Base-by-base conservation (phyloP, 2,329 filamentous ascomycete species). In the Botryotinia calthae region DNA sequence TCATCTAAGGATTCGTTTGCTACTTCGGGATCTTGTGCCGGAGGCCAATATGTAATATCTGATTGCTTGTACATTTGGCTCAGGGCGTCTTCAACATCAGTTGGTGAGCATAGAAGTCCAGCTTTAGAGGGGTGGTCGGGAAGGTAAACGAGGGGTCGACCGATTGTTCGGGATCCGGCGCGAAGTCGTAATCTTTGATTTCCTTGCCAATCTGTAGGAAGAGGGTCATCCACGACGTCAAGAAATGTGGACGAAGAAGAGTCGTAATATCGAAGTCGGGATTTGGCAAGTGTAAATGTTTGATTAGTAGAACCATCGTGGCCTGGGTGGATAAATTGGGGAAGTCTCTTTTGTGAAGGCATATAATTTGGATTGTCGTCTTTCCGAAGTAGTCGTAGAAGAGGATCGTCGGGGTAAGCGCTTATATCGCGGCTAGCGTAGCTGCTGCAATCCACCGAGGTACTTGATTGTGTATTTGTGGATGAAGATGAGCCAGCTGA, bases 221-320 rank as follows among this genome's bases (percentile, higher is more conserved):
- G 66, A 4, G 85, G 81, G 74, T 87, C 85, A 74, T 89, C 84
- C 9, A 90, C 85, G 0, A 92, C 79, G 75, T 92, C 90, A 8
- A 91, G 71, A 76, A 88, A 91, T 0, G 88, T 84, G 34, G 83
- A 83, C 74, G 85, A 85, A 2, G 84, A 82, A 20, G 83, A 79
- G 68, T 87, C 84, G 78, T 92, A 92, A 4, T 84, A 83, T 37
- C 87, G 84, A 62, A 89, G 80, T 61, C 86, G 85, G 18, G 86
- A 89, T 70, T 86, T 85, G 54, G 85, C 84, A 16, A 89, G 82
- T 9, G 87, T 86, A 67, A 87, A 86, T 7, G 85, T 81, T 22
- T 81, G 79, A 7, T 78, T 79, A 1, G 81, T 79, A 0, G 82
- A 80, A 12, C 82, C 83, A 63, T 85, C 82, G 67, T 87, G 84